Conservation (phyloP, 2,329 filamentous ascomycete genomes). For the Verticillium longisporum region DNA sequence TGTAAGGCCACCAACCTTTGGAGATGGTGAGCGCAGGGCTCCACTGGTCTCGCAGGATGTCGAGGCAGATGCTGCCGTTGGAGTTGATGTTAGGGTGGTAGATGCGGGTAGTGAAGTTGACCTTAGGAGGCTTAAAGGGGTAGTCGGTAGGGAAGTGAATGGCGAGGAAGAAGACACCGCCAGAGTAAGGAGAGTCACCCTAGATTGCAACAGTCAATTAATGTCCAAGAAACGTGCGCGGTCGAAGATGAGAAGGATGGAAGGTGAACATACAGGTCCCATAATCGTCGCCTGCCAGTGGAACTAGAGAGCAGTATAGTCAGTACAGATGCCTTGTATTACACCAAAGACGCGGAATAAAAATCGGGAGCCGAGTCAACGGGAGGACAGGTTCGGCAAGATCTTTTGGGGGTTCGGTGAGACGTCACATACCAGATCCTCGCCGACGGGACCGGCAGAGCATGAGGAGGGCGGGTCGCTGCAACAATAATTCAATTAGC, state of each 20-base stretch:
- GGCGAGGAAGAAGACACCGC: slow-evolving; percentile 96
- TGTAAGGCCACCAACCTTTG: slow-evolving; percentile 61
- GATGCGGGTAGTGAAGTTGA: slow-evolving; percentile 99
- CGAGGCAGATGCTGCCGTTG: slow-evolving; percentile 97
- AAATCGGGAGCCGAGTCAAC: background rate
- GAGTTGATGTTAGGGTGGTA: slow-evolving; percentile 99
- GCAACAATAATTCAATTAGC: slow-evolving; percentile 19
- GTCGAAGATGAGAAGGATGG: background rate
- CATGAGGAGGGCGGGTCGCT: slow-evolving; percentile 98
- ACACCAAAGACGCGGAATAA: background rate
- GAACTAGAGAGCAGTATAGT: slow-evolving; percentile 55
- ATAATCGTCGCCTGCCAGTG: slow-evolving; percentile 99
- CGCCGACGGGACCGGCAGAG: slow-evolving; percentile 92
- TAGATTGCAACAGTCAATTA: slow-evolving; percentile 24
- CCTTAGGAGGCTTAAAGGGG: slow-evolving; percentile 99
- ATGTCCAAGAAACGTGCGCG: no score
- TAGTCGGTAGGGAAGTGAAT: slow-evolving; percentile 99
- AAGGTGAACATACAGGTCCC: slow-evolving; percentile 74
- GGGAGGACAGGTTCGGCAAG: background rate
- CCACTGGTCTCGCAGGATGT: slow-evolving; percentile 98
- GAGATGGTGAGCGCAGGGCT: slow-evolving; percentile 96
- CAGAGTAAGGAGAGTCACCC: slow-evolving; percentile 95
- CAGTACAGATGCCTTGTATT: background rate
- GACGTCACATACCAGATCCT: slow-evolving; percentile 81
- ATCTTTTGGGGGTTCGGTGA: background rate